Base-by-base conservation (phyloP, 495 filamentous ascomycete species). In the Annulohypoxylon bovei region DNA sequence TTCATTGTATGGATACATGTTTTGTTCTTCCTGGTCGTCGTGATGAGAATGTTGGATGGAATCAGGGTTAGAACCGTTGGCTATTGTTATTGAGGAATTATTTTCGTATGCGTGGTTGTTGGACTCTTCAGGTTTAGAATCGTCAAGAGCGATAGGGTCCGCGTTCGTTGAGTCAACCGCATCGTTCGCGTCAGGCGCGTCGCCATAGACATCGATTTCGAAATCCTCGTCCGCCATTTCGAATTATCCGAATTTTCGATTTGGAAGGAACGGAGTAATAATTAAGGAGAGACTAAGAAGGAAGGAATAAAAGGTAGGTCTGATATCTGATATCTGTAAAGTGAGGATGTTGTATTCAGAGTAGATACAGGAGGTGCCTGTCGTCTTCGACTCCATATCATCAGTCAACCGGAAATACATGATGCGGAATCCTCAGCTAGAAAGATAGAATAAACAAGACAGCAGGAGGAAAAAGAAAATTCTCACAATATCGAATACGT, bases 131-230 rank as follows among this genome's bases (percentile, higher is more conserved):
- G 83, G 82, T 63, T 85, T 82, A 28, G 83, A 76, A 50, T 82
- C 84, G 39, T 87, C 81, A 11, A 33, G 16, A 50, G 76, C 76
- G 28, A 83, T 78, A 20, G 76, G 20, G 28, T 81, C 80, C 44
- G 79, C 70, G 47, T 83, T 81, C 63, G 74, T 61, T 42, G 39
- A 42, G 57, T 84, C 82, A 60, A 85, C 81, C 23, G 83, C 76
- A 56, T 82, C 84, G 46, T 87, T 81, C 42, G 77, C 76, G 27
- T 84, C 79, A 62, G 86, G 85, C 60, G 90, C 89, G 77, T 98
- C 92, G 68, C 93, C 95, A 78, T 97, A 98, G 81, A 98, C 94
- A 79, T 98, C 96, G 86, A 98, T 97, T 78, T 98, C 95, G 85
- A 98, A 98, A 75, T 97, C 94, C 80, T 95, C 92, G 81, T 97